Conservation (phyloP, 768 basidiomycete genomes). For the Cantharellus anzutake region DNA sequence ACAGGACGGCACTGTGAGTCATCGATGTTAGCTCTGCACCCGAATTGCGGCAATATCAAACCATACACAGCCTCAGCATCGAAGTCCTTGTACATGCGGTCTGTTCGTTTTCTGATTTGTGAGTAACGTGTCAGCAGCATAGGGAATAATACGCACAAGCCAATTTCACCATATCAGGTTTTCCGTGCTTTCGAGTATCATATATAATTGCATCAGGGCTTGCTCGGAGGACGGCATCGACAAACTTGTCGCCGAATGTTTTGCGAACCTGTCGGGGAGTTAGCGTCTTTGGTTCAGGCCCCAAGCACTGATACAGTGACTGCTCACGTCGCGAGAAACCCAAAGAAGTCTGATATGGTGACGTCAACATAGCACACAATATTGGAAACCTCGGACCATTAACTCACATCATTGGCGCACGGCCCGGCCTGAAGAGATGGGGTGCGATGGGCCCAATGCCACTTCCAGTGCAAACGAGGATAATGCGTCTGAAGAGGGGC, state of each 20-base stretch:
- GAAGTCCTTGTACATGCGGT: constrained; percentile 8
- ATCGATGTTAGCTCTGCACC: background rate
- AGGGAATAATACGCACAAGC: constrained; percentile 19
- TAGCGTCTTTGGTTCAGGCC: constrained; percentile 32
- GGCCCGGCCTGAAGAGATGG: background rate
- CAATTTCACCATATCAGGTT: constrained; percentile 9
- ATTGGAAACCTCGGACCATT: constrained; percentile 29
- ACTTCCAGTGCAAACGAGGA: constrained; percentile 1
- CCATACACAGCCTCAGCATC: constrained; percentile 6
- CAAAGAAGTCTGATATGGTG: background rate
- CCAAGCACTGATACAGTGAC: constrained; percentile 28
- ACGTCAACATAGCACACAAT: constrained; percentile 35
- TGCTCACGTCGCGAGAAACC: background rate
- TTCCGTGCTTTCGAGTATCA: constrained; percentile 8
- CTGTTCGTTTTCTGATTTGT: background rate
- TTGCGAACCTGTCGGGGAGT: constrained; percentile 21
- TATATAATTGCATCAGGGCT: constrained; percentile 7
- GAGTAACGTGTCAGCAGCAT: constrained; percentile 25
- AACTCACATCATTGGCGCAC: background rate
- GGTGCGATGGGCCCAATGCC: background rate
- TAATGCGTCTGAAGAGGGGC: constrained; percentile 8
- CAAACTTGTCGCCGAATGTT: constrained; percentile 42
- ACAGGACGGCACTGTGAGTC: constrained; percentile 1
- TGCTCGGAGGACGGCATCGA: constrained; percentile 33
- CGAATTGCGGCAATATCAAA: background rate